Base-by-base conservation (phyloP, 2,329 filamentous ascomycete species). In the Pseudocercospora crystallina region DNA sequence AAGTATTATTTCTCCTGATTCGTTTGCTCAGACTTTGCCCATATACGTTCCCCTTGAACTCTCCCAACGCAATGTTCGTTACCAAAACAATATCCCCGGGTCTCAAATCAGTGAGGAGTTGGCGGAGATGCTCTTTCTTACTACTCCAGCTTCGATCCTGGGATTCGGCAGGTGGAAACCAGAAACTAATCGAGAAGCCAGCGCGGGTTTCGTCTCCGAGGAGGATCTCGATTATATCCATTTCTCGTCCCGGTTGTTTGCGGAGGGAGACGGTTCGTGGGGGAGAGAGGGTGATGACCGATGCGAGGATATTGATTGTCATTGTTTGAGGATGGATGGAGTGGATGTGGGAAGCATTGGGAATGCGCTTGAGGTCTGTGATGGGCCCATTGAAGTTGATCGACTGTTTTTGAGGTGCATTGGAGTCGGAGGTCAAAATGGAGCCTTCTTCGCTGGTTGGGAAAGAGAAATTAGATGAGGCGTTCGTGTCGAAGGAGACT, bases 191-290 rank as follows among this genome's bases (percentile, higher is more conserved):
- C 26, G 79, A 82, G 70, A 96, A 95, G 2, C 86, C 87, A 0
- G 88, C 82, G 57, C 79, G 82, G 0, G 90, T 95, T 44, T 96
- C 88, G 67, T 97, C 92, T 5, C 88, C 91, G 1, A 96, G 83
- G 1, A 91, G 75, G 2, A 94, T 69, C 68, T 95, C 90, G 35
- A 92, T 74, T 2, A 95, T 77, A 5, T 87, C 80, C 44, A 85
- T 77, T 37, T 76, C 70, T 3, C 20, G 20, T 53, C 71, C 46
- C 43, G 47, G 31, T 30, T 49, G 46, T 72, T 75, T 63, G 34
- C 81, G 78, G 0, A 90, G 89, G 29, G 76, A 80, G 14, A 96
- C 82, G 2, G 78, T 78, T 17, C 87, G 83, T 1, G 86, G 78
- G 33, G 83, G 78, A 1, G 85, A 79, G 42, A 90, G 78, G 10